These are phyloP conservation scores for Camelina sativa DNA, from an alignment of 345 rosid species.

Conservation along the genomic window DNA sequence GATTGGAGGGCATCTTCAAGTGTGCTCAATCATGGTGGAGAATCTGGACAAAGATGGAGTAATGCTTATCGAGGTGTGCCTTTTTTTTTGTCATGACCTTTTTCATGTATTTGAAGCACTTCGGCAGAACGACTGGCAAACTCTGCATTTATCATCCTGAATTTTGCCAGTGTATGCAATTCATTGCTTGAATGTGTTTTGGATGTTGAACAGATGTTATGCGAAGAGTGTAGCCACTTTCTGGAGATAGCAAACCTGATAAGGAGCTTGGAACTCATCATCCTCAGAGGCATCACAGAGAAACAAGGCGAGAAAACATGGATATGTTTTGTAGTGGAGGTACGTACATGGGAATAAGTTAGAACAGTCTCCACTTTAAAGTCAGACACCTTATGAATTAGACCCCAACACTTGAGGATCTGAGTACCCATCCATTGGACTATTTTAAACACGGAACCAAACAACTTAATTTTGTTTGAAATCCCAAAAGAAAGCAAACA, in stretches of 20 bases:
- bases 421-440: background rate
- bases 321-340: constrained; percentile 95
- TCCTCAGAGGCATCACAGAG: constrained; percentile 86
- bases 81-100: background rate
- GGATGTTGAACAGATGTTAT: constrained; percentile 71
- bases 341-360: constrained; percentile 30
- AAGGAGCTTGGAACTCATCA: constrained; percentile 78
- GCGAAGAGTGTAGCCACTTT: constrained; percentile 88
- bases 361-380: background rate
- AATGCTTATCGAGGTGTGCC: constrained; percentile 83
- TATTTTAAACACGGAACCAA: background rate
- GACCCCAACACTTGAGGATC: background rate
- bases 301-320: constrained; percentile 77
- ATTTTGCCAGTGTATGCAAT: constrained; percentile 10
- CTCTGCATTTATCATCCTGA: background rate
- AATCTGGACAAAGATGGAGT: constrained; percentile 79
- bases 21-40: constrained; percentile 88
- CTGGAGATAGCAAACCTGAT: constrained; percentile 97
- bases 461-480: background rate
- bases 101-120: background rate
- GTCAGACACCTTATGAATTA: background rate
- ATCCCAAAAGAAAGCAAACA: background rate
- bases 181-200: constrained; percentile 24
- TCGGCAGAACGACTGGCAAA: background rate
- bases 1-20: constrained; percentile 89